Conservation (phyloP, 352 stramenopile genomes). For the Globisporangium viniferum region DNA sequence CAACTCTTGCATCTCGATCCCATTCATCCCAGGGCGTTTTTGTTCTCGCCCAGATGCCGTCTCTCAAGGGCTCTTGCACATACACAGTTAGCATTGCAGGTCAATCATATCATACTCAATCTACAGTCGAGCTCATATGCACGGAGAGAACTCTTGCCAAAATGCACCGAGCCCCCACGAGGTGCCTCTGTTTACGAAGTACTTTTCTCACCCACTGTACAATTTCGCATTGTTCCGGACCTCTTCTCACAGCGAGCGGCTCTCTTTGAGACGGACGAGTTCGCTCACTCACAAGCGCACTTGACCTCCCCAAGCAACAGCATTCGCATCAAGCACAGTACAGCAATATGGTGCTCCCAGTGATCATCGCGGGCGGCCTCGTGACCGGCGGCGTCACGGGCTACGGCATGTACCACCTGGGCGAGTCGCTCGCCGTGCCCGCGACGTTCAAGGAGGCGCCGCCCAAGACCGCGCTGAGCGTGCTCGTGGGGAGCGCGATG, state of each 20-base stretch:
- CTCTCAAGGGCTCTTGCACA: too few species aligned
- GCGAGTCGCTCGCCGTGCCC: slow-evolving; percentile 45
- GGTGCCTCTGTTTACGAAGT: background rate
- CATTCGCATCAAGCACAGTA: background rate
- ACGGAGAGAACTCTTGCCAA: background rate
- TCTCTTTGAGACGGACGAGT: background rate
- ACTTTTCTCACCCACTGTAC: slow-evolving; percentile 6
- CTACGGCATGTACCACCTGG: slow-evolving; percentile 70
- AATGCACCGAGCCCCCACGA: background rate
- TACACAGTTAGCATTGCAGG: background rate
- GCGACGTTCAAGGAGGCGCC: slow-evolving; percentile 27
- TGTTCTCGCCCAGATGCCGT: too few species aligned
- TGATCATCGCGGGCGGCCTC: slow-evolving; percentile 57
- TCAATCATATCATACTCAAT: background rate
- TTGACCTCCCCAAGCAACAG: slow-evolving; percentile 1
- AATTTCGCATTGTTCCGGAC: background rate
- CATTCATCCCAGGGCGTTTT: too few species aligned
- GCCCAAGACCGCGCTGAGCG: slow-evolving; percentile 36
- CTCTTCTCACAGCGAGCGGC: background rate
- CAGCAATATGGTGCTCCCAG: slow-evolving; percentile 48
- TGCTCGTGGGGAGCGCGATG: slow-evolving; percentile 27
- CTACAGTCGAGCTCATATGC: background rate
- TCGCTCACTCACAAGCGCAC: background rate
- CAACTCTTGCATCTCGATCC: too few species aligned
- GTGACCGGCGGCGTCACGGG: slow-evolving; percentile 40